Base-by-base conservation (phyloP, 768 basidiomycete species). In the Roridomyces roridus region DNA sequence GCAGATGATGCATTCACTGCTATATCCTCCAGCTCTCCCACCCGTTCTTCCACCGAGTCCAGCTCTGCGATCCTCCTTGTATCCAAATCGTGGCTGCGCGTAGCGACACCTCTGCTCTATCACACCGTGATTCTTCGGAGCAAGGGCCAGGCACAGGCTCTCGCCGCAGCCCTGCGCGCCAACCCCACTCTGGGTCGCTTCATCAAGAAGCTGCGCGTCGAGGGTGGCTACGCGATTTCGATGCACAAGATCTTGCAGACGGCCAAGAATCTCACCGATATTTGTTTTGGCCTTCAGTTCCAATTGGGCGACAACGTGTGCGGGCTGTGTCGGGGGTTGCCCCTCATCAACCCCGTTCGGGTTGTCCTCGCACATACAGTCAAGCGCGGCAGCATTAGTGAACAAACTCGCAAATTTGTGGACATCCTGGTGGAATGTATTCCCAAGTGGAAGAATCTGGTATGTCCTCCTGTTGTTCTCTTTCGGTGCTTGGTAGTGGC, bases 121-220 rank as follows among this genome's bases (percentile, higher is more conserved):
- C 15, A 52, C n/a, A 44, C 46, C 21, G 43, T 55, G 12, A 24
- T 56, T 15, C 21, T 60, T 7, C 49, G 59, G 12, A 51, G 48
- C 14, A 56, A 47, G 39, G 59, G 49, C 2, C 59, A 56, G 34
- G 59, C 54, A 0, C 21, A 55, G 20, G 54, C 49, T 1, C 17
- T 60, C 2, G 45, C 23, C n/a, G 18, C 14, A 8, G 26, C 28
- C 10, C 26, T 60, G 15, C 34, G 39, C 17, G 11, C 28, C n/a
- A 51, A 56, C 36, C 49, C 54, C n/a, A n/a, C 31, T 1, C 39
- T 60, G 0, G 49, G 59, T 1, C 7, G 23, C 12, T 52, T 51
- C 46, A 51, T 61, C 41, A 51, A 43, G 28, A 51, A 53, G 26
- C 18, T 57, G 29, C 55, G 59, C 50, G 35, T 61, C n/a, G 59